phyloP scores from a whole-genome alignment of 2,329 filamentous ascomycete genomes.

The Tolypocladium nubicola region DNA sequence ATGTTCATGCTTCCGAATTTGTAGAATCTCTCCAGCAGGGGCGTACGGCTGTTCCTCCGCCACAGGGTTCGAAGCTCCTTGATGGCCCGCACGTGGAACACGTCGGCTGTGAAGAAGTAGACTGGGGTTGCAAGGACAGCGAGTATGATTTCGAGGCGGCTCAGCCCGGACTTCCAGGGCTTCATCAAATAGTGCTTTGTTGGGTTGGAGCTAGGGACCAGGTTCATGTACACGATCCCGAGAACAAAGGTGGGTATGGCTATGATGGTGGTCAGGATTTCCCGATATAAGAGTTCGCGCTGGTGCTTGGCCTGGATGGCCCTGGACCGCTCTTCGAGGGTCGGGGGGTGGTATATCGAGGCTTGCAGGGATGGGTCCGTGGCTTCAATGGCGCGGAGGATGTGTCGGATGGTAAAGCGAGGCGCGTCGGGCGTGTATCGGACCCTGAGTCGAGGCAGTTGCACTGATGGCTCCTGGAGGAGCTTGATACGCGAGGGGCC shows the following conservation, averaged over 20 bases:
- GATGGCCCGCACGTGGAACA: slow-evolving; percentile 70
- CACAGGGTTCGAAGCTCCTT: slow-evolving; percentile 73
- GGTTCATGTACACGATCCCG: slow-evolving; percentile 83
- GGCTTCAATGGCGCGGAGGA: slow-evolving; percentile 56
- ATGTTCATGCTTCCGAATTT: slow-evolving; percentile 97
- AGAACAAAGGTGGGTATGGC: slow-evolving; percentile 79
- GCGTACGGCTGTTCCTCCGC: slow-evolving; percentile 63
- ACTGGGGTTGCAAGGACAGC: slow-evolving; percentile 76
- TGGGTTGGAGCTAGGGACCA: slow-evolving; percentile 50
- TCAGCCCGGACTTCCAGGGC: slow-evolving; percentile 62
- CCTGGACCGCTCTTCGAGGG: slow-evolving; percentile 71
- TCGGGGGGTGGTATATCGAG: slow-evolving; percentile 68
- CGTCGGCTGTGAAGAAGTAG: slow-evolving; percentile 76
- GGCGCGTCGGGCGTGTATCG: slow-evolving; percentile 61
- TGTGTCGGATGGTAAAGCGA: slow-evolving; percentile 61
- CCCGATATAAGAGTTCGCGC: slow-evolving; percentile 56
- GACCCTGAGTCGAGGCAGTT: slow-evolving; percentile 58
- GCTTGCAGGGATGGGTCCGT: slow-evolving; percentile 56
- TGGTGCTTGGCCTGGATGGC: slow-evolving; percentile 62
- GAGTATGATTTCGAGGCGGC: slow-evolving; percentile 66
- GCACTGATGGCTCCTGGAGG: slow-evolving; percentile 41
- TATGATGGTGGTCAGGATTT: slow-evolving; percentile 55
- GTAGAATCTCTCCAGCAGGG: slow-evolving; percentile 66
- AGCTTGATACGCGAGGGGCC: slow-evolving; percentile 38
- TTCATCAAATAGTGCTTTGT: slow-evolving; percentile 57